Base-by-base conservation (phyloP, 495 filamentous ascomycete genomes). In the Tuber borchii region DNA sequence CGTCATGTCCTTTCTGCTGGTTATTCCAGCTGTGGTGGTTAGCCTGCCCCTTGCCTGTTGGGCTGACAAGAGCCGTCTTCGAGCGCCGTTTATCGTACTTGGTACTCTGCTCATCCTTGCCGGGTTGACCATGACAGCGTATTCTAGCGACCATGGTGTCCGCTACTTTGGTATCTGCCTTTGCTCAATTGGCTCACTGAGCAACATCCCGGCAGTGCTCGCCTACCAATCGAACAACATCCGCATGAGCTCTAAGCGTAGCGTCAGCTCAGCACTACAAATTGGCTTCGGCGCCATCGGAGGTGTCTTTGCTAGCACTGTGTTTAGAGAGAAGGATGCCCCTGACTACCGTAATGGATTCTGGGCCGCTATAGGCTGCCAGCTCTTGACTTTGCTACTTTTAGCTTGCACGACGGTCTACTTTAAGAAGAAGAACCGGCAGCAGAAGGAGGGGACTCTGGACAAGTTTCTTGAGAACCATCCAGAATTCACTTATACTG, bases 221-320 rank as follows among this genome's bases (percentile, higher is more conserved):
- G 87, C 90, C 0, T 91, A 89, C 79, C 89, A 91, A 75, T 87
- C 87, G 39, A 90, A 90, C 79, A 91, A 91, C 79, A 86, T 90
- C 75, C 87, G 88, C n/a, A 89, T 88, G 8, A 88, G 90, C 74
- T 90, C 88, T 83, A 90, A 87, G 51, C 85, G 89, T 46, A 69
- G 74, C 22, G 80, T 85, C 34, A 82, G 76, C 5, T 80, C 77
- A 39, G 84, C 83, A 20, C 68, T 85, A 40, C 82, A 85, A 56
- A 76, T 85, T 14, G 87, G 87, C 1, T 84, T 87, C 51, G 89
- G 89, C 16, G 88, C 87, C 8, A 83, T 90, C 71, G 89, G 89
- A 14, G 89, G 89, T n/a, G 90, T 91, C 69, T 85, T 84, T 22
- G 87, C 88, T 10, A 86, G 84, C 61, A 83, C 88, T 42, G 87